phyloP scores from a whole-genome alignment of 2,329 filamentous ascomycete genomes.

The Xylaria sp. region DNA sequence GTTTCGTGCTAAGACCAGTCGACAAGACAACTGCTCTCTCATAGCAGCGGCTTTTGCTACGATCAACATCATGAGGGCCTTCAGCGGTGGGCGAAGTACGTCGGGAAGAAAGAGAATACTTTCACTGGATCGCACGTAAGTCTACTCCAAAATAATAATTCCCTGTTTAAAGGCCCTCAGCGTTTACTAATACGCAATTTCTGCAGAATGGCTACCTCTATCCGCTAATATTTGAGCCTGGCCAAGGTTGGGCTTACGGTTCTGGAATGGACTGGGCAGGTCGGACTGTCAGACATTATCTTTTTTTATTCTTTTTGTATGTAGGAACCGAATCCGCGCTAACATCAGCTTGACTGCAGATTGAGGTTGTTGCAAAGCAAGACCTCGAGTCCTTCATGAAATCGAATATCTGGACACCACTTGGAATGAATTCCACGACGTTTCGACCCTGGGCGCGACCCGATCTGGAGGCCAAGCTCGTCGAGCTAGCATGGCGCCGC shows the following conservation, averaged over 20 bases:
- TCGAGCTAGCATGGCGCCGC: constrained; percentile 11
- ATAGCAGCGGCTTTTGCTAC: constrained; percentile 24
- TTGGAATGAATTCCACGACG: constrained; percentile 18
- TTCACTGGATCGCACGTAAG: constrained; percentile 12
- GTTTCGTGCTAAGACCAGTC: neutral
- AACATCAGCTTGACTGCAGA: neutral
- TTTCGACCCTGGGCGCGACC: constrained; percentile 18
- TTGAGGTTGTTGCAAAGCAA: constrained; percentile 20
- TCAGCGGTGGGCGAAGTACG: constrained; percentile 16
- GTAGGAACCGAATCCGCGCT: neutral
- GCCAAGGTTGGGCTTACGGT: constrained; percentile 18
- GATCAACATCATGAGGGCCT: constrained; percentile 20
- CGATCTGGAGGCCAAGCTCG: constrained; percentile 8
- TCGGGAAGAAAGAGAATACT: constrained; percentile 15
- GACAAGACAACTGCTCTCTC: constrained; percentile 23
- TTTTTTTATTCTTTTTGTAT: neutral
- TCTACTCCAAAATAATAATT: neutral
- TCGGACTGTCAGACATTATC: constrained; percentile 4
- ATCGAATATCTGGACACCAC: constrained; percentile 13
- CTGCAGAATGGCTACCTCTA: constrained; percentile 12
- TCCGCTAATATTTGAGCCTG: constrained; percentile 17
- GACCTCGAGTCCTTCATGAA: constrained; percentile 22
- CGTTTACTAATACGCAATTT: neutral
- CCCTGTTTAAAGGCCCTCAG: neutral
- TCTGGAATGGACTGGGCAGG: constrained; percentile 22